Base-by-base conservation (phyloP, 2,329 filamentous ascomycete genomes). In the Penicillium frequentans region DNA sequence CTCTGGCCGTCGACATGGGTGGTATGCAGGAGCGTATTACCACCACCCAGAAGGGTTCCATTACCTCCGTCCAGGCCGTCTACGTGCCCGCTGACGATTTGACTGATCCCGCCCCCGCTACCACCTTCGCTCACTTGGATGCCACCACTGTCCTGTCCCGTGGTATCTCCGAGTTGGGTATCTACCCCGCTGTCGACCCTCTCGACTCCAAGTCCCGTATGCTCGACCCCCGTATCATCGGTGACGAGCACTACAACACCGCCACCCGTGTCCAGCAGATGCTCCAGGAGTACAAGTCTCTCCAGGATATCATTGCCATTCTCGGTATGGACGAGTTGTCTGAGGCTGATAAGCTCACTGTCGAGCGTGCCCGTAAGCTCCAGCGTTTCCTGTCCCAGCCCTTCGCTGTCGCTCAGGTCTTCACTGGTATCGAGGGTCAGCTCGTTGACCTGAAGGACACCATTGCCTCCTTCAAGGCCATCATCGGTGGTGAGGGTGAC, bases 281-380 rank as follows among this genome's bases (percentile, higher is more conserved):
- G 82, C 89, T 99, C 78, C 95, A 99, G 84, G 95, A 98, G 86
- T 99, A 99, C 90, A 98, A 98, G 90, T 98, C 93, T 66, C 91
- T 99, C 70, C 95, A 99, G 85, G 95, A 99, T 85, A 99, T 99
- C 88, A 97, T 97, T 86, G 95, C 95, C 82, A 99, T 99, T 92
- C 83, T 98, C 79, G 93, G 93, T 89, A 98, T 99, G 95, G 95
- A 99, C 82, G 95, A 99, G 81, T 84, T 99, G 82, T 98, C 95
- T 66, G 95, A 98, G 86, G 90, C 90, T 73, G 95, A 99, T 82
- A 97, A 99, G 90, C 88, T 99, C 75, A 98, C 95, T 72, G 95
- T 99, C 86, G 95, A 99, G 90, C 95, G 95, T 88, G 95, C 95
- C 81, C 93, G 95, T 86, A 98, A 98, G 88, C 89, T 99, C 79